A percentile compares a stretch with the other conserved stretches of the same genome.
Conservation (phyloP, 2,329 filamentous ascomycete species). For the Aciculosporium take region DNA sequence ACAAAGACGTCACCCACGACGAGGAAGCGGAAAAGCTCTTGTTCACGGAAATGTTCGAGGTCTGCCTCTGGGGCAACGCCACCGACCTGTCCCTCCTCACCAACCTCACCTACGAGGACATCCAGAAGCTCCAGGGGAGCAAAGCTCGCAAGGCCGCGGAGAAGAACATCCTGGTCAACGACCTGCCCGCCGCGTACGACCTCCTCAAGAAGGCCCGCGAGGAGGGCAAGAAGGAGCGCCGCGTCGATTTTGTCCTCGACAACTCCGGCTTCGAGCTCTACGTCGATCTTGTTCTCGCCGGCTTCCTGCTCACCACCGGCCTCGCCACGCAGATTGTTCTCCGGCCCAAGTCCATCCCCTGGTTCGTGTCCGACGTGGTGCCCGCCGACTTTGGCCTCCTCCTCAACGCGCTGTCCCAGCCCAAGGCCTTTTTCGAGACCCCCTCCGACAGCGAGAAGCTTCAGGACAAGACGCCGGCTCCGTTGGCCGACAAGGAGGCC, state of each 20-base stretch:
- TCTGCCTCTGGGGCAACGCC: slow-evolving; percentile 94
- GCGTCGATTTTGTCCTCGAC: slow-evolving; percentile 89
- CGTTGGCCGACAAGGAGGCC: slow-evolving; percentile 53
- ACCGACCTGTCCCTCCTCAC: slow-evolving; percentile 88
- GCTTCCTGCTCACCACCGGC: slow-evolving; percentile 71
- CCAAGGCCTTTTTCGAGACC: slow-evolving; percentile 64
- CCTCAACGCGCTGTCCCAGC: slow-evolving; percentile 63
- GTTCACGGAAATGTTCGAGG: slow-evolving; percentile 89
- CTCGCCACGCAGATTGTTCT: slow-evolving; percentile 79
- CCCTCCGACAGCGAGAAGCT: slow-evolving; percentile 52
- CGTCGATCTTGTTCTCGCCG: slow-evolving; percentile 83
- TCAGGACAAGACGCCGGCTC: slow-evolving; percentile 40
- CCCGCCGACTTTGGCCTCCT: slow-evolving; percentile 76
- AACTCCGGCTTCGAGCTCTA: slow-evolving; percentile 97
- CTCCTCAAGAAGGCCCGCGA: slow-evolving; percentile 50
- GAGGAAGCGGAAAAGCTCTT: slow-evolving; percentile 60
- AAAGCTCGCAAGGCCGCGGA: slow-evolving; percentile 75
- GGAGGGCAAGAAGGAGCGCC: slow-evolving; percentile 49
- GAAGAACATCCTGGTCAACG: slow-evolving; percentile 83
- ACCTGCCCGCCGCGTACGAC: slow-evolving; percentile 60
- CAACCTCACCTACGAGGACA: slow-evolving; percentile 83
- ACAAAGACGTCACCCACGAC: slow-evolving; percentile 38
- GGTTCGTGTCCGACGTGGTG: slow-evolving; percentile 95
- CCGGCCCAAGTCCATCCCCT: slow-evolving; percentile 88
- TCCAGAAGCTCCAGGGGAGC: slow-evolving; percentile 87